These are phyloP conservation scores for Pythium rishiriense DNA, from an alignment of 352 stramenopile genomes.

Conservation along the genomic window DNA sequence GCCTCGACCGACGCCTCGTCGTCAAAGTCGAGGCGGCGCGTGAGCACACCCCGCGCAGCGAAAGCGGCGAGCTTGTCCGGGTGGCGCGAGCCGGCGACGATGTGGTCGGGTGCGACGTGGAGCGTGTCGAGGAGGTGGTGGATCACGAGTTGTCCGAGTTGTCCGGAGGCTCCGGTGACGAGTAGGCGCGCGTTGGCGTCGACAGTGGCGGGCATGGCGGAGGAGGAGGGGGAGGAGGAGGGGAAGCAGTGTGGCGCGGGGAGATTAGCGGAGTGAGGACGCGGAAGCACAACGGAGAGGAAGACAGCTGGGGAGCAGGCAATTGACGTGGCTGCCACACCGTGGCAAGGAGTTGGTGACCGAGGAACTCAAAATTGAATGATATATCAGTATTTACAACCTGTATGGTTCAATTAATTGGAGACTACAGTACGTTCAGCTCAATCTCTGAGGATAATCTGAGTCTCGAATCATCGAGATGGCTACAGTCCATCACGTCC, in stretches of 20 bases:
- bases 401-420: no score
- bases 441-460: no score
- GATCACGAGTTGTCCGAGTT: constrained; percentile 23
- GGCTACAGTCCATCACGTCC: no score
- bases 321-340: no score
- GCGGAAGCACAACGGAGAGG: no score
- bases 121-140: constrained; percentile 31
- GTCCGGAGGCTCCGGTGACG: constrained; percentile 28
- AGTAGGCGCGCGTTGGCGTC: constrained; percentile 23
- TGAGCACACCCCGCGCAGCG: constrained; percentile 14
- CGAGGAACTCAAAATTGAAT: no score
- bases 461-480: no score
- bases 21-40: constrained; percentile 15
- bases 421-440: no score
- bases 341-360: no score
- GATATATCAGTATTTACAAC: no score
- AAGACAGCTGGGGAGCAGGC: no score
- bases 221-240: not conserved
- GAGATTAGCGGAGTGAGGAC: not conserved
- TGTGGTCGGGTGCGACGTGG: constrained; percentile 22
- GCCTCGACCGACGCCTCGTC: constrained; percentile 19
- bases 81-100: constrained; percentile 24
- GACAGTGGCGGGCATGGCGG: constrained; percentile 13
- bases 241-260: not conserved
- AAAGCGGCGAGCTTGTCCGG: constrained; percentile 20